Base-by-base conservation (phyloP, 2,329 filamentous ascomycete genomes). In the Pseudogymnoascus sp. region DNA sequence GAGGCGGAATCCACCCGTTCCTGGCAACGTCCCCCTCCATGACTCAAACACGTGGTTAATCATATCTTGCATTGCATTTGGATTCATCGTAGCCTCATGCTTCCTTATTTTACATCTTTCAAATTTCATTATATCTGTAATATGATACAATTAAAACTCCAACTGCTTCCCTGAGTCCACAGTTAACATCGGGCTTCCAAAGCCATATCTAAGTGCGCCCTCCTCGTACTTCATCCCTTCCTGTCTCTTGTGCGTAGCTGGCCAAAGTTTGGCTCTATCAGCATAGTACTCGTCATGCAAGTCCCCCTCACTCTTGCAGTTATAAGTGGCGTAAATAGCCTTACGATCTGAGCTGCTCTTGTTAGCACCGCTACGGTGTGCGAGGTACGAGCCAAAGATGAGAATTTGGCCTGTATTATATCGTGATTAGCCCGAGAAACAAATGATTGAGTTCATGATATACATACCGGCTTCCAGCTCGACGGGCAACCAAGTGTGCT, bases 311-410 rank as follows among this genome's bases (percentile, higher is more conserved):
- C 65, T 64, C 5, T 69, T 69, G 58, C 70, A 72, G 62, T 78
- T 76, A 65, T 78, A 78, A 0, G 76, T 78, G 2, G 76, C 75
- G 63, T 78, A 78, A 25, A 78, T 70, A 6, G 75, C 76, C 42
- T 71, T 71, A 1, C 76, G 71, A 48, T 75, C 69, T 60, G 70
- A 70, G 1, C 51, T 63, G 60, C 74, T 72, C 9, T 63, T 66
- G 27, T 74, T 74, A 8, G 66, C 63, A 1, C 68, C 71, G 5
- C 69, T 73, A 7, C 71, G 66, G 63, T 74, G 71, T 9, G 72
- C 73, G 13, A 74, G 68, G 55, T 72, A 71, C 4, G 71, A 72
- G 6, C 72, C 72, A 59, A 74, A 74, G 5, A 74, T 65, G 8
- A 74, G 62, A 38, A 74, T 64, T 36, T 73, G 68, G 10, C 72